Evolutionary conservation across 495 filamentous ascomycete genomes (phyloP), one percentile per base, ranked within the genome.

Genomic region (Daldinia concentrica): DNA sequence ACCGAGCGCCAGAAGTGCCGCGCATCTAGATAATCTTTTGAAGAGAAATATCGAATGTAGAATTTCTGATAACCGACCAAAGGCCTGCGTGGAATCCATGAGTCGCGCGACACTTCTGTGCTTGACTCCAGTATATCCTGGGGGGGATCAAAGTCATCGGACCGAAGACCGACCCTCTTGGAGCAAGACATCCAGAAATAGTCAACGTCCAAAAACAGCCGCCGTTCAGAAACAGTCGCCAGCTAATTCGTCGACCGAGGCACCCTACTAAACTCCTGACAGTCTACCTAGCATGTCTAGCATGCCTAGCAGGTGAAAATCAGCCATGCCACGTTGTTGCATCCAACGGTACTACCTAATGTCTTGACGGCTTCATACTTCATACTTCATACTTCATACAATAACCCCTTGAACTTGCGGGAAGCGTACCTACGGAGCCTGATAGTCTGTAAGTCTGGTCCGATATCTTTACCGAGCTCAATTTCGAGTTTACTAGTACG

Each of bases 131-230:
- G 54, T 12, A 56, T 36, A 52, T 54, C 58, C 36, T 55, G 43
- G 36, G 11, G 14, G 36, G 6, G 19, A 52, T 62, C 51, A 39
- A 56, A 54, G 54, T 48, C 58, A 64, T 72, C 64, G 69, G 64
- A 2, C 63, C 63, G 69, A 67, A 62, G 52, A 59, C 30, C 34
- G 52, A 66, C 32, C 41, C 43, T 24, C 48, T 29, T 72, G 45
- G 24, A 48, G 58, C 37, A 64, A 72, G 59, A 66, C 69, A 59
- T 32, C 50, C 26, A 41, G 22, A 56, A 30, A 54, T 26, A 54
- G 50, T 54, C 5, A 26, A 17, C 15, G 19, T n/a, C 41, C 19
- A 37, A n/a, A 56, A 30, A 30, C 50, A 54, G 50, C 17, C 14
- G 50, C 6, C 9, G 30, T 32, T 8, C 30, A 36, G 22, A 55